phyloP scores from a whole-genome alignment of 306 rosid species.

The Sphenostylis stenocarpa region DNA sequence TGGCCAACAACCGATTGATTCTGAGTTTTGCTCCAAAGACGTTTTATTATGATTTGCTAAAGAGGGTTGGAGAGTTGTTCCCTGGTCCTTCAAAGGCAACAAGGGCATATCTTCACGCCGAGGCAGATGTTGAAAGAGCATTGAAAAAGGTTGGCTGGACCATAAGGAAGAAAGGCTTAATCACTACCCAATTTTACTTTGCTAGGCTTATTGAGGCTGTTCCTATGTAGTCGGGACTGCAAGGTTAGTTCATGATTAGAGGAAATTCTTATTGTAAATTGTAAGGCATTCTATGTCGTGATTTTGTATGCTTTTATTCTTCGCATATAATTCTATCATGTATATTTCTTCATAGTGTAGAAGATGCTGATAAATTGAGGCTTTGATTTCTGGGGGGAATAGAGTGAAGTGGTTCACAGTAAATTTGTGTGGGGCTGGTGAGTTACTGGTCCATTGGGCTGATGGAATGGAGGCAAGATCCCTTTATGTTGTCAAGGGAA shows the following conservation, averaged over 20 bases:
- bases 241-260: conserved; percentile 48
- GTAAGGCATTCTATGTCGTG: conserved; percentile 41
- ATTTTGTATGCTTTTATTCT: conserved; percentile 33
- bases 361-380: conserved; percentile 25
- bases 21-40: conserved; percentile 96
- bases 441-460: not conserved
- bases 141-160: conserved; percentile 83
- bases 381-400: not conserved
- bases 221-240: conserved; percentile 50
- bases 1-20: conserved; percentile 76
- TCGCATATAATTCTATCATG: conserved; percentile 29
- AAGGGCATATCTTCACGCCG: conserved; percentile 88
- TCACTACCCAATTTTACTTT: conserved; percentile 87
- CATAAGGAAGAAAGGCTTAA: conserved; percentile 75
- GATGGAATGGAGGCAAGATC: not conserved
- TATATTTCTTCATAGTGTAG: conserved; percentile 28
- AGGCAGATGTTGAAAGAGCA: conserved; percentile 86
- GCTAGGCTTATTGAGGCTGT: conserved; percentile 91
- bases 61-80: conserved; percentile 94
- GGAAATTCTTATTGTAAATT: conserved; percentile 43
- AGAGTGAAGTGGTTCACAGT: not conserved
- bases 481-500: not conserved
- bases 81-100: conserved; percentile 98
- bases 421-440: not conserved
- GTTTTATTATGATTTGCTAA: conserved; percentile 68